Evolutionary conservation across 2,329 filamentous ascomycete genomes (phyloP).

Genomic region (Alternaria gaisen): DNA sequence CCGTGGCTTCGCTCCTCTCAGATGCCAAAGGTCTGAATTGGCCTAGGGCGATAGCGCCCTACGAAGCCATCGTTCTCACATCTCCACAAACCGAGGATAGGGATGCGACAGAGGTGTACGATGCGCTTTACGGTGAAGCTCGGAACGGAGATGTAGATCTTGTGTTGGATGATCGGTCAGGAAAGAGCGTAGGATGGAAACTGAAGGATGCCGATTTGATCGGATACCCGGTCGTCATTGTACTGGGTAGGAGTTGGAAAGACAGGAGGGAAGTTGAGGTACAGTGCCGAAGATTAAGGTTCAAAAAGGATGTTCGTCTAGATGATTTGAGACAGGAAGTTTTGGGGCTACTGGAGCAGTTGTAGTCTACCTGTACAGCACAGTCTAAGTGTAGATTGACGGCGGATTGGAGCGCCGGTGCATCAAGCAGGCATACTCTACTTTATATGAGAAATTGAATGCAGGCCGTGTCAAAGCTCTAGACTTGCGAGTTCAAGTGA

Average conservation of each 20-base stretch:
- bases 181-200: constrained; percentile 79
- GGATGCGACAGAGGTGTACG: constrained; percentile 69
- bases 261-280: constrained; percentile 68
- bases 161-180: constrained; percentile 54
- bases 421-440: background rate
- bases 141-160: constrained; percentile 27
- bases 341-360: constrained; percentile 25
- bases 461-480: background rate
- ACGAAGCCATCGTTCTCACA: constrained; percentile 74
- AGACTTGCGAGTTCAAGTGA: background rate
- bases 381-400: background rate
- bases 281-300: constrained; percentile 74
- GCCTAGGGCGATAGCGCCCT: constrained; percentile 88
- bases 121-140: constrained; percentile 56
- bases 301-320: constrained; percentile 68
- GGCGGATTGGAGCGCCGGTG: background rate
- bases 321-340: constrained; percentile 59
- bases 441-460: background rate
- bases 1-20: constrained; percentile 78
- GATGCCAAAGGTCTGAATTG: constrained; percentile 80
- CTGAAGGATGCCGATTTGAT: constrained; percentile 87
- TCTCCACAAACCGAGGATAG: constrained; percentile 54
- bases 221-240: constrained; percentile 84
- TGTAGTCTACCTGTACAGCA: constrained; percentile 21
- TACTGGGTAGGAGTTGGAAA: constrained; percentile 68